Conservation (phyloP, 2,329 filamentous ascomycete species). For the Claviceps humidiphila region DNA sequence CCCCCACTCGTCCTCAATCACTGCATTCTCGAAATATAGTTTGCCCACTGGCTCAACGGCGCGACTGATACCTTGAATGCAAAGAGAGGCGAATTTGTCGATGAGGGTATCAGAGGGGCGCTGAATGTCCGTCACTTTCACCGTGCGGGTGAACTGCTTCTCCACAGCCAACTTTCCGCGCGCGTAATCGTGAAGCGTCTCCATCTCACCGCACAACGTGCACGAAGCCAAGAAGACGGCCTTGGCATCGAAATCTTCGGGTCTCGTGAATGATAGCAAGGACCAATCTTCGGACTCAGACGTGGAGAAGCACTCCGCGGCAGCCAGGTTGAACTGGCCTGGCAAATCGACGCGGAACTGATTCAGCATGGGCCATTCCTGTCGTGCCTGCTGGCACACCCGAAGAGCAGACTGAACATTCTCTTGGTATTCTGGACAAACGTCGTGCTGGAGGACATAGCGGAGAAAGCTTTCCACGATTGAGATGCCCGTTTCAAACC, state of each 20-base stretch:
- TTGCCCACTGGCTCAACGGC: constrained; percentile 30
- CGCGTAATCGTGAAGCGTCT: constrained; percentile 17
- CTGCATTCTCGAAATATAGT: constrained; percentile 28
- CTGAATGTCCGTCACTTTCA: constrained; percentile 45
- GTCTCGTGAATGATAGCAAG: constrained; percentile 13
- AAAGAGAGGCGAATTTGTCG: constrained; percentile 30
- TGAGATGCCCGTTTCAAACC: constrained; percentile 45
- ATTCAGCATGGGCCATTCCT: constrained; percentile 51
- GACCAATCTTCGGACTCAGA: constrained; percentile 17
- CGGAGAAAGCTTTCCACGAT: constrained; percentile 78
- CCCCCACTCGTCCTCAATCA: constrained; percentile 36
- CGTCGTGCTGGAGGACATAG: constrained; percentile 72
- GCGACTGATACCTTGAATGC: constrained; percentile 18
- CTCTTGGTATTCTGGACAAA: constrained; percentile 65
- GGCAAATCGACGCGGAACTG: constrained; percentile 45
- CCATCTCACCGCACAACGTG: constrained; percentile 22
- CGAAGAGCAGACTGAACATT: constrained; percentile 53
- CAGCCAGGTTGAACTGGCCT: constrained; percentile 69
- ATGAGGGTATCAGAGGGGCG: constrained; percentile 27
- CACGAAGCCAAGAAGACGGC: constrained; percentile 31
- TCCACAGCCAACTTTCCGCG: constrained; percentile 20
- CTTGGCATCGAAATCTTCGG: constrained; percentile 29
- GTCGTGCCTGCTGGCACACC: constrained; percentile 52
- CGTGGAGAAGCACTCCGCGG: constrained; percentile 50
- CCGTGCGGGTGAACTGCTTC: constrained; percentile 37